Evolutionary conservation across 805 yeast species (phyloP), one percentile per base, ranked within the genome.

Genomic region (Dipodascus albidus): DNA sequence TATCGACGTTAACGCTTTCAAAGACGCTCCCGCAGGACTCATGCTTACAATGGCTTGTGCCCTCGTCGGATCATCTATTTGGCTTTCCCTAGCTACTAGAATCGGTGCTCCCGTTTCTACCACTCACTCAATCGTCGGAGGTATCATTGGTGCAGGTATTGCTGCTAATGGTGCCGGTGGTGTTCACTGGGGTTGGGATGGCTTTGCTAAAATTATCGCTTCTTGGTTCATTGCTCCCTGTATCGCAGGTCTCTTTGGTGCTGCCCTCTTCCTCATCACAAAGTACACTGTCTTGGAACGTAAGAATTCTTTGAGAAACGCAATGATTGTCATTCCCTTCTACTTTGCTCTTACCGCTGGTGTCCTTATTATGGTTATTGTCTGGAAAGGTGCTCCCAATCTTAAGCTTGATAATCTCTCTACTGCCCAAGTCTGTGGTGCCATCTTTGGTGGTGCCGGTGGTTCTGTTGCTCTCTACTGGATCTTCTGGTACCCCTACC

Each of bases 101-200:
- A 67, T 83, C 31, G 86, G 87, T 57, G 75, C 81, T 77, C 90
- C 90, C n/a, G 89, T 83, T 47, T 84, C 90, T 19, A 83, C 90
- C 17, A 84, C 91, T 9, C 90, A 85, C 63, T 81, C 88, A 8
- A 82, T 85, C 58, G 83, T 84, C 51, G 90, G 90, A 62, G 89
- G 80, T 47, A 75, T 82, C 44, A 81, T 83, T 55, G 91, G 91
- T 59, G 76, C 85, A 6, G 83, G 87, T 57, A 76, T 85, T 60
- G 91, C 89, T 47, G 80, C 88, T 41, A 78, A 74, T 59, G 88
- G 88, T 54, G 80, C 78, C 48, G 63, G 68, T 3, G 73, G 79
- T 56, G 76, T 84, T 52, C 70, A 65, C 53, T 85, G 91, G 91
- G 89, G 88, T 23, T 85, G 90, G 91, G 51, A 50, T 22, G 88